Percentiles rank a stretch among this genome's conserved stretches.
phyloP scores from a whole-genome alignment of 345 rosid genomes.

The Salix arbutifolia region DNA sequence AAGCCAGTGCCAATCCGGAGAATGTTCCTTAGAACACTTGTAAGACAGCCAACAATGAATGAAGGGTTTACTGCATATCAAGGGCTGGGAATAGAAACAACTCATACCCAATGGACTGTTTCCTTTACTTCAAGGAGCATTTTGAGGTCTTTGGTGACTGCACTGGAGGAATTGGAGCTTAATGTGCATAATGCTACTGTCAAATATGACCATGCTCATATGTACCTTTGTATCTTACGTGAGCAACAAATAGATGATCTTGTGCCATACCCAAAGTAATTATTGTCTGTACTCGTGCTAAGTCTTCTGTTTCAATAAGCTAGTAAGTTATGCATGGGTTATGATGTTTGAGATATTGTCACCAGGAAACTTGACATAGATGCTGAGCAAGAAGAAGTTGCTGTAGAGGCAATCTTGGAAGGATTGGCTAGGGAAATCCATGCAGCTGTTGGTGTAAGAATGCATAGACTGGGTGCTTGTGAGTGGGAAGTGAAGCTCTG shows the following conservation, averaged over 20 bases:
- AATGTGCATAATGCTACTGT: conserved; percentile 75
- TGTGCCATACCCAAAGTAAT: conserved; percentile 77
- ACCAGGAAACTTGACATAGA: conserved; percentile 78
- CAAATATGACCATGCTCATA: conserved; percentile 85
- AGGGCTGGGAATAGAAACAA: conserved; percentile 46
- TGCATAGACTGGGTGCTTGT: conserved; percentile 86
- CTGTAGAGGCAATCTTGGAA: conserved; percentile 65
- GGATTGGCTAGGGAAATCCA: conserved; percentile 77
- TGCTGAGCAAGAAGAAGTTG: conserved; percentile 65
- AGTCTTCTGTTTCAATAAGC: conserved; percentile 6
- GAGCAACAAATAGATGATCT: conserved; percentile 91
- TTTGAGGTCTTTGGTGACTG: conserved; percentile 77
- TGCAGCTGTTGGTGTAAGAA: conserved; percentile 72
- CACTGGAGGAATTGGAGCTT: conserved; percentile 98
- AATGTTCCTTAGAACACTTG: conserved; percentile 96
- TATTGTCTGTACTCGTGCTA: conserved; percentile 11
- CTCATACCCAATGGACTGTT: conserved; percentile 39
- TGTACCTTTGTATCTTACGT: conserved; percentile 87
- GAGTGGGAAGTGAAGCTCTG: conserved; percentile 99
- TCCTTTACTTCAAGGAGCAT: conserved; percentile 81
- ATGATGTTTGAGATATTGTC: conserved; percentile 25
- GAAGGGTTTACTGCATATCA: conserved; percentile 59
- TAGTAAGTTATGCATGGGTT: not conserved
- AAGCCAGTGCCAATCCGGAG: conserved; percentile 73
- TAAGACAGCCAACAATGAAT: conserved; percentile 73